Conservation (phyloP, 495 filamentous ascomycete genomes). For the Penicillium waksmanii region DNA sequence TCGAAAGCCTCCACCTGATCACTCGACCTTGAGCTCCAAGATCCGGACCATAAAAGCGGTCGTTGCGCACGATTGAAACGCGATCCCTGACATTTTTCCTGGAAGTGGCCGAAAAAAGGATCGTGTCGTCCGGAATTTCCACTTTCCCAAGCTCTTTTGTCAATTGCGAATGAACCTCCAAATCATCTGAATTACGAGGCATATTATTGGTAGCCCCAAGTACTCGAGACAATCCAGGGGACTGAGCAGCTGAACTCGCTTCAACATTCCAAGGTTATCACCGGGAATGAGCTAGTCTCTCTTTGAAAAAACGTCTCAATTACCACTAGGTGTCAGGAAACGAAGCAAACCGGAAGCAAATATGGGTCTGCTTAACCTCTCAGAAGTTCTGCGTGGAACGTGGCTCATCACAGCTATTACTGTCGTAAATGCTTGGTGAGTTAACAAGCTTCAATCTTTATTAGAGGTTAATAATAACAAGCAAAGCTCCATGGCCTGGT, state of each 20-base stretch:
- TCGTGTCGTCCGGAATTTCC: not conserved
- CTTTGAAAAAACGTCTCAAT: too few species aligned
- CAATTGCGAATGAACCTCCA: not conserved
- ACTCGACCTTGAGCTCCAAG: too few species aligned
- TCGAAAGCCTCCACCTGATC: too few species aligned
- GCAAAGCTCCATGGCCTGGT: conserved; percentile 32
- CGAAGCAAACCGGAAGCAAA: not conserved
- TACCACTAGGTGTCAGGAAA: too few species aligned
- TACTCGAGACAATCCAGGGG: too few species aligned
- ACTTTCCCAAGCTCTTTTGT: not conserved
- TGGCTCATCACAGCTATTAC: conserved; percentile 18
- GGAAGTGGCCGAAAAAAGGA: not conserved
- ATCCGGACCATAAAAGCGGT: not conserved
- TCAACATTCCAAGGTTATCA: too few species aligned
- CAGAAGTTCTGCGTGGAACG: conserved; percentile 7
- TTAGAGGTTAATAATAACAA: not conserved
- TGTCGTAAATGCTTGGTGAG: conserved; percentile 18
- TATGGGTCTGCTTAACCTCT: not conserved
- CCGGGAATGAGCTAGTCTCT: too few species aligned
- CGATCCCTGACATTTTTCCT: not conserved
- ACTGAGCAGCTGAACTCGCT: too few species aligned
- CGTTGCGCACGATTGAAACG: not conserved
- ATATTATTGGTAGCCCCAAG: too few species aligned
- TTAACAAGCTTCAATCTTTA: not conserved
- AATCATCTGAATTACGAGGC: not conserved